A percentile compares a stretch with the other conserved stretches of the same genome.
phyloP scores from a whole-genome alignment of 2,329 filamentous ascomycete genomes.

The Calonectria hawksworthii region DNA sequence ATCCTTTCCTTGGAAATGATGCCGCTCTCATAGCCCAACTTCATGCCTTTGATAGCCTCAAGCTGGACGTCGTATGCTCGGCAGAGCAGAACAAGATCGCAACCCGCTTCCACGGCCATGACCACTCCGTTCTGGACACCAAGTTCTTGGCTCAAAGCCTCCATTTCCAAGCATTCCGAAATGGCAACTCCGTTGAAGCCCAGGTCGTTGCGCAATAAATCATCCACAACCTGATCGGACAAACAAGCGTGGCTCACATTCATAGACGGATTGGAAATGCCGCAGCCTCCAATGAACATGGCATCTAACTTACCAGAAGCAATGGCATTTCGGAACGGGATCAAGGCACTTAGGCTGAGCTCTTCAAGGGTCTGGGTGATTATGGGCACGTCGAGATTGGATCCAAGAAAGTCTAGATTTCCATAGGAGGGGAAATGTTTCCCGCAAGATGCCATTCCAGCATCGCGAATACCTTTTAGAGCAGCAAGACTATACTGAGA shows the following conservation, averaged over 20 bases:
- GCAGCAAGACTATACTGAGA: conserved; percentile 92
- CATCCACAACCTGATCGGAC: conserved; percentile 93
- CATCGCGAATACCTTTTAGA: conserved; percentile 93
- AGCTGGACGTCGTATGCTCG: conserved; percentile 90
- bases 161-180: conserved; percentile 97
- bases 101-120: conserved; percentile 97
- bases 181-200: conserved; percentile 94
- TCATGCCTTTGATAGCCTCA: conserved; percentile 91
- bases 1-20: conserved; percentile 88
- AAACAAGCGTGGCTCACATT: conserved; percentile 97
- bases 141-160: conserved; percentile 93
- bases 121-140: conserved; percentile 97
- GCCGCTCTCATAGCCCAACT: conserved; percentile 89
- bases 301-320: conserved; percentile 85
- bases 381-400: conserved; percentile 91
- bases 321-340: conserved; percentile 93
- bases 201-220: conserved; percentile 87
- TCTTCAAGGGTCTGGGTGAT: conserved; percentile 96
- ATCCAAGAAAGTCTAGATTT: conserved; percentile 93
- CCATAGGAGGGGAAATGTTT: conserved; percentile 98
- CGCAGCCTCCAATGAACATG: conserved; percentile 96
- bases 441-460: conserved; percentile 88
- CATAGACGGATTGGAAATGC: conserved; percentile 90
- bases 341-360: conserved; percentile 88
- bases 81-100: conserved; percentile 90